Base-by-base conservation (phyloP, 768 basidiomycete genomes). In the Rhodotorula babjevae region DNA sequence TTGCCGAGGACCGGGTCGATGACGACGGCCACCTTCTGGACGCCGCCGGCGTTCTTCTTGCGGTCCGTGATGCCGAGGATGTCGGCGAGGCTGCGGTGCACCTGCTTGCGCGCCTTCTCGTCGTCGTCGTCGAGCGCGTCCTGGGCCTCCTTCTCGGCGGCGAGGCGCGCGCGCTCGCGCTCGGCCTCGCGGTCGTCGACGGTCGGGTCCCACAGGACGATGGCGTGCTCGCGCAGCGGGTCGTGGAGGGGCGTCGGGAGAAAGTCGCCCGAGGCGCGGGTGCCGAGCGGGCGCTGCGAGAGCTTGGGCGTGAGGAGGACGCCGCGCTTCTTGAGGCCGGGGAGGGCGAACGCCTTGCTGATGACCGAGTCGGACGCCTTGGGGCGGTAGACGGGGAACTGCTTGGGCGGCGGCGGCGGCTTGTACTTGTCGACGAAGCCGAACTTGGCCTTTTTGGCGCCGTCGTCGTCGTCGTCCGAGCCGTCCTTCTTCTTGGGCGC, bases 191-290 rank as follows among this genome's bases (percentile, higher is more conserved):
- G 83, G 79, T 91, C 89, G 79, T 99, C 93, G 60, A 95, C 88
- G 0, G 96, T 98, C 1, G 96, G 96, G 78, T 98, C 96, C 79
- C 92, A 99, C 23, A 97, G 82, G 6, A 99, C 95, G 71, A 99
- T 96, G 1, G 95, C 93, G 81, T 97, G 94, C 77, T 98, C 93
- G 62, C 90, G 88, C 91, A 99, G 94, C 2, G 94, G 96, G 80
- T 99, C 93, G 77, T 94, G 90, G n/a, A 97, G 83, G 11, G 96
- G 96, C 31, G 94, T 85, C 27, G 96, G 96, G 61, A 90, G 86
- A 69, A 96, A 82, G 76, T 87, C 90, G 0, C 89, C 85, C 68
- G 87, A 88, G 0, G 91, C 89, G 21, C 93, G 87, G 65, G 91
- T 88, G 40, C 96, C 96, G 10, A 99, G 87, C 19, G 93, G 67